Evolutionary conservation across 768 basidiomycete genomes (phyloP).

Genomic region (Termitomyces sp.): DNA sequence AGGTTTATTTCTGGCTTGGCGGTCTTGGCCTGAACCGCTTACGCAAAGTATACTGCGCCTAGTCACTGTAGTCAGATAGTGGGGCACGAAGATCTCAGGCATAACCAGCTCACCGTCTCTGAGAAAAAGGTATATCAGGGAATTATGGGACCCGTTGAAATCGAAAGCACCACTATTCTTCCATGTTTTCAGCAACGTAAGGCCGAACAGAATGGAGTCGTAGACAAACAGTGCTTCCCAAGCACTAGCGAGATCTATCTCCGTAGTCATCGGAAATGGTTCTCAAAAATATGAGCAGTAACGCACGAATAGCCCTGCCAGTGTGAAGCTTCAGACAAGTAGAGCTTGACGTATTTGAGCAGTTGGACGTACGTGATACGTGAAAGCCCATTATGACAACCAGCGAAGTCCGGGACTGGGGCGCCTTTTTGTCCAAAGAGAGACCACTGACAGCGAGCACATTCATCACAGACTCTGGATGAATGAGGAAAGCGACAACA

Average conservation of each 20-base stretch:
- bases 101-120: constrained; percentile 37
- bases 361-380: constrained; percentile 21
- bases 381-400: constrained; percentile 30
- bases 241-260: constrained; percentile 26
- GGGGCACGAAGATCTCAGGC: not conserved
- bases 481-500: constrained; percentile 13
- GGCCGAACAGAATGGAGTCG: constrained; percentile 38
- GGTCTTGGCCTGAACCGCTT: constrained; percentile 13
- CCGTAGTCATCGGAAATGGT: not conserved
- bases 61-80: not conserved
- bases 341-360: not conserved
- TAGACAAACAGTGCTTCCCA: constrained; percentile 50
- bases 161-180: constrained; percentile 23
- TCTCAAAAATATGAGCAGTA: not conserved
- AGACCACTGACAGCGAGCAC: constrained; percentile 29
- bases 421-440: constrained; percentile 32
- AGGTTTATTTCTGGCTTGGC: not conserved
- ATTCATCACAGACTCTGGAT: not conserved
- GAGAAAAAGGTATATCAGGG: constrained; percentile 35
- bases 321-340: not conserved
- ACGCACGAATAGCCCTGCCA: constrained; percentile 14
- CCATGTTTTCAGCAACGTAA: constrained; percentile 44
- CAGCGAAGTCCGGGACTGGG: constrained; percentile 16
- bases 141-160: constrained; percentile 14
- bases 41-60: constrained; percentile 57